These are phyloP conservation scores for Drosera spatulata DNA, from an alignment of 179 eudicot genomes.

Conservation along the genomic window DNA sequence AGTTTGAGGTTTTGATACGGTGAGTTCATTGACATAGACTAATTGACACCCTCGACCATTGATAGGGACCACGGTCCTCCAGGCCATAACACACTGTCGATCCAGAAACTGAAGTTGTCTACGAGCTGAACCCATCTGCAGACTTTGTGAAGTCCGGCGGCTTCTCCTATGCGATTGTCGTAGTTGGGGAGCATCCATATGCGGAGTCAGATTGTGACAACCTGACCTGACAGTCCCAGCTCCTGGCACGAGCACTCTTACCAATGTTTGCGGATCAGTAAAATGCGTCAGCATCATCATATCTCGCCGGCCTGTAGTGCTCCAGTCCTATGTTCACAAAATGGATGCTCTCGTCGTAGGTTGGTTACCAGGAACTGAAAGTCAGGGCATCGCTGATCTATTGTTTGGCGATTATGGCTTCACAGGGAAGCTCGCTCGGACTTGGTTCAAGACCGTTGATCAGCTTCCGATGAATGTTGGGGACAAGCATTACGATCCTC, in stretches of 20 bases:
- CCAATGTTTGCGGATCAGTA: constrained; percentile 30
- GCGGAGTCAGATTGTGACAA: constrained; percentile 70
- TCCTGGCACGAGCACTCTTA: constrained; percentile 51
- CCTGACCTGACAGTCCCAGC: constrained; percentile 43
- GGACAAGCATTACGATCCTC: constrained; percentile 43
- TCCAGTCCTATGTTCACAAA: constrained; percentile 24
- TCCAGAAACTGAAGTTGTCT: constrained; percentile 49
- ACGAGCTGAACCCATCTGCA: constrained; percentile 44
- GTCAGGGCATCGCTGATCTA: constrained; percentile 50
- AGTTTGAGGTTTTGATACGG: too few relatives aligned
- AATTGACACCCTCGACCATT: too few relatives aligned
- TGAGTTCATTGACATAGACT: too few relatives aligned
- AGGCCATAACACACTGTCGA: constrained; percentile 59
- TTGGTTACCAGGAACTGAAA: constrained; percentile 60
- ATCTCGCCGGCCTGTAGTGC: constrained; percentile 41
- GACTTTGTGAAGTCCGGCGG: constrained; percentile 33
- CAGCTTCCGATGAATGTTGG: constrained; percentile 63
- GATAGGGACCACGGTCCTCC: constrained; percentile 75
- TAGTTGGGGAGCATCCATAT: constrained; percentile 72
- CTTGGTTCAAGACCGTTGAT: constrained; percentile 50
- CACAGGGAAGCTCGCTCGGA: constrained; percentile 41
- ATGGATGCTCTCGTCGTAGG: constrained; percentile 54
- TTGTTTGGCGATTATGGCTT: constrained; percentile 53
- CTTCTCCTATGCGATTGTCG: constrained; percentile 67
- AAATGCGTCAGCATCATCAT: constrained; percentile 43